These are phyloP conservation scores for Magnusiomyces sp. DNA, from an alignment of 1,139 yeast genomes.

Conservation along the genomic window DNA sequence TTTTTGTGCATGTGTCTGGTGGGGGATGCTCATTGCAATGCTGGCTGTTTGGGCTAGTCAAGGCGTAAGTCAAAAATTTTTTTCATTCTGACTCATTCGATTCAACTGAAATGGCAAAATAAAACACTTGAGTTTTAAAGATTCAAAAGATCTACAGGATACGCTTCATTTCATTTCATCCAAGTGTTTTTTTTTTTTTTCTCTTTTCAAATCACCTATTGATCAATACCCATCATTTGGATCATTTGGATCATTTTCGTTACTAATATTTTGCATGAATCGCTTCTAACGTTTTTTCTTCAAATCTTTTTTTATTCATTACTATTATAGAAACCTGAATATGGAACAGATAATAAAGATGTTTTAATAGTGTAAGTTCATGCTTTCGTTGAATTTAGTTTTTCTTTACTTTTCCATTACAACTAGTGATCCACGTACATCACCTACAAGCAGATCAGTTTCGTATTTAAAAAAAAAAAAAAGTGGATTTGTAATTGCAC, in stretches of 20 bases:
- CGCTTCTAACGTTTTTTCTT: too few relatives aligned
- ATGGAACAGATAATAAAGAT: slow-evolving; percentile 6
- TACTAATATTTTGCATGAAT: too few relatives aligned
- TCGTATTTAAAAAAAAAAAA: slow-evolving; percentile 32
- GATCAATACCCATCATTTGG: slow-evolving; percentile 17
- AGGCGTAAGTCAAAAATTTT: slow-evolving; percentile 36
- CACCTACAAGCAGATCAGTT: slow-evolving; percentile 32
- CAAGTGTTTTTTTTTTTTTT: slow-evolving; percentile 32
- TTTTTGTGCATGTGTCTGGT: slow-evolving; percentile 52
- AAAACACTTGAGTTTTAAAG: too few relatives aligned
- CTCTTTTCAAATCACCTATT: slow-evolving; percentile 16
- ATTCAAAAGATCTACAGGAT: background rate
- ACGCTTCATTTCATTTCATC: slow-evolving; percentile 13
- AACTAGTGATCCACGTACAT: background rate
- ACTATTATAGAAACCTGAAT: slow-evolving; percentile 8
- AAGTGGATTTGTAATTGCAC: background rate
- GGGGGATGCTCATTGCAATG: slow-evolving; percentile 72
- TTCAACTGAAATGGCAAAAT: background rate
- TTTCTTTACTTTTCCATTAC: background rate
- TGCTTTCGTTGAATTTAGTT: background rate
- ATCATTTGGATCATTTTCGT: slow-evolving; percentile 13
- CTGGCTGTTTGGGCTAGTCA: slow-evolving; percentile 65
- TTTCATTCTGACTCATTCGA: background rate
- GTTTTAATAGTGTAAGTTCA: slow-evolving; percentile 10
- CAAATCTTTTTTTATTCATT: too few relatives aligned